These are phyloP conservation scores for Pulveroboletus sp. DNA, from an alignment of 768 basidiomycete species.

Conservation along the genomic window DNA sequence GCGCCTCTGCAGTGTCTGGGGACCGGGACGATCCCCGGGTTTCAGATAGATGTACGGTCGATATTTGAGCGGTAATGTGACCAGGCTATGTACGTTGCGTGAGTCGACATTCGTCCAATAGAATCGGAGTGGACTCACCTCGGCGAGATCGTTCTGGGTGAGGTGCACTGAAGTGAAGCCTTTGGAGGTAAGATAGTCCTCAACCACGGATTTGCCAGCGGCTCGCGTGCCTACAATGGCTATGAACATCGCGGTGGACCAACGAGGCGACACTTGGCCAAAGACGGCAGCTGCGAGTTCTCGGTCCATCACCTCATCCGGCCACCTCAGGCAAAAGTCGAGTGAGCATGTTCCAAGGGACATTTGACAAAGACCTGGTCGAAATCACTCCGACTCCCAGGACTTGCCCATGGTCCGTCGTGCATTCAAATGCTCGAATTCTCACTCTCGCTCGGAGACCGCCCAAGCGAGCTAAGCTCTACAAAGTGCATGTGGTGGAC, in stretches of 20 bases:
- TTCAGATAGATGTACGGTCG: neutral
- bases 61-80: neutral
- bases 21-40: neutral
- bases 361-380: too few relatives aligned
- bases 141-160: conserved; percentile 9
- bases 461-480: neutral
- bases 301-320: too few relatives aligned
- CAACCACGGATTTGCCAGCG: conserved; percentile 57
- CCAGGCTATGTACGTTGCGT: conserved; percentile 5
- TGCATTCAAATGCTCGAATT: neutral
- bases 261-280: neutral
- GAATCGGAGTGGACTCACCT: conserved; percentile 13
- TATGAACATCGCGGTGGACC: conserved; percentile 49
- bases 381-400: too few relatives aligned
- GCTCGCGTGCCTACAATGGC: conserved; percentile 59
- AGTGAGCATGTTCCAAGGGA: too few relatives aligned
- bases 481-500: neutral
- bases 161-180: conserved; percentile 53
- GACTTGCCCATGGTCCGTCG: too few relatives aligned
- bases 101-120: neutral
- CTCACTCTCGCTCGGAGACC: too few relatives aligned
- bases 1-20: conserved; percentile 4
- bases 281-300: neutral
- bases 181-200: conserved; percentile 55
- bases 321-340: too few relatives aligned